phyloP scores from a whole-genome alignment of 805 yeast species.

The Pichia pseudocactophila region DNA sequence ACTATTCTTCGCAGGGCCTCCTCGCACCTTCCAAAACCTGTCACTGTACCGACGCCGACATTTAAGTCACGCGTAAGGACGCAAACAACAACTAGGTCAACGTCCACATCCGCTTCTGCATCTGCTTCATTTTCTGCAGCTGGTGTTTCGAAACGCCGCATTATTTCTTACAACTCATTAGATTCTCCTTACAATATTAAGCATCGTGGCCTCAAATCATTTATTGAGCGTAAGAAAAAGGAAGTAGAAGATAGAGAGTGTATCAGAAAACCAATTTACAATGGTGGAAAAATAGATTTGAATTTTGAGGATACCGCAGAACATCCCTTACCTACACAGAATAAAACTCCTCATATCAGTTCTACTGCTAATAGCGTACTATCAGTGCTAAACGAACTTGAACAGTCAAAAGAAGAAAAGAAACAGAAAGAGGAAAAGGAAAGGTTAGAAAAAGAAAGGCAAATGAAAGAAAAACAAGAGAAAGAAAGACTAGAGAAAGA shows the following conservation, averaged over 20 bases:
- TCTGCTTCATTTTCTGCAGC: conserved; percentile 4
- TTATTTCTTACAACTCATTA: conserved; percentile 21
- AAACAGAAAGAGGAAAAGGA: not conserved
- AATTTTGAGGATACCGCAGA: not conserved
- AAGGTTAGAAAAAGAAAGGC: not conserved
- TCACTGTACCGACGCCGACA: not conserved
- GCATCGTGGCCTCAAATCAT: conserved; percentile 22
- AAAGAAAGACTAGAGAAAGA: not conserved
- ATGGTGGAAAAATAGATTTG: conserved; percentile 8
- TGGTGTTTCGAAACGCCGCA: conserved; percentile 18
- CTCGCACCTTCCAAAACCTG: conserved; percentile 9
- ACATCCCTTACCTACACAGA: not conserved
- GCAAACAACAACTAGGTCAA: too few relatives aligned
- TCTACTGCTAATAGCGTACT: conserved; percentile 15
- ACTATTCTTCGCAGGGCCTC: not conserved
- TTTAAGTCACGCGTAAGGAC: not conserved
- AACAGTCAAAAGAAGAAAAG: too few relatives aligned
- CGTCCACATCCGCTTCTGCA: not conserved
- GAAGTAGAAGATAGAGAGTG: conserved; percentile 11
- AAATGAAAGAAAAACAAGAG: not conserved
- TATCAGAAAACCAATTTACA: conserved; percentile 15
- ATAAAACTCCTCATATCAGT: conserved; percentile 6
- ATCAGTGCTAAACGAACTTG: conserved; percentile 7
- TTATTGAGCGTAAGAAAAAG: conserved; percentile 14
- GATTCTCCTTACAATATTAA: conserved; percentile 23